Base-by-base conservation (phyloP, 2,329 filamentous ascomycete genomes). In the Capronia coronata region DNA sequence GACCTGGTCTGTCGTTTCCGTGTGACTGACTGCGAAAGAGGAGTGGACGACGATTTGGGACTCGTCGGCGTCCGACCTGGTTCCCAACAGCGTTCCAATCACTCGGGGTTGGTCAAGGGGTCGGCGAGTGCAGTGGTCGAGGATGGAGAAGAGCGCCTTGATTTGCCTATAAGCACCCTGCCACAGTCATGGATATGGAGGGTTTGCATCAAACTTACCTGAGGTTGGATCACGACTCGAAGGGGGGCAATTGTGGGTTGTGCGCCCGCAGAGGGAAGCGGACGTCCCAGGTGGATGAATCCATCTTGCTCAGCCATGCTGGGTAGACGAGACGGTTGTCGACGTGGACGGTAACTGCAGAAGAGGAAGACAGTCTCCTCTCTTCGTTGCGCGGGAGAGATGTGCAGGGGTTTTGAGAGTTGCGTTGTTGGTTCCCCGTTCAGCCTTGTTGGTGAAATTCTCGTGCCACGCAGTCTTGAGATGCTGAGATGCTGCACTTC, bases 21-120 rank as follows among this genome's bases (percentile, higher is more conserved):
- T 97, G 76, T 98, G 93, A 60, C 91, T 90, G 65, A 98, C 94
- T 61, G 93, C 93, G 69, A 98, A 98, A 75, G 88, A 91, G 66
- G 88, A 94, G 67, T 88, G 84, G 65, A 98, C 93, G 72, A 94
- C 89, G 65, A 94, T 87, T 71, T 97, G 91, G 67, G 86, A 88
- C 70, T 91, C 93, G 77, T 98, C 93, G 25, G 55, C 53, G 75
- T 98, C 93, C 67, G 86, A 93, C 61, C 93, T 86, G 60, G 84
- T 85, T 66, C 93, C 93, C 50, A 98, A 83, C 49, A 98, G 82
- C 53, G 93, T 95, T 64, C 93, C 93, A 66, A 98, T 98, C 58
- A 98, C 93, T 66, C 93, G 87, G 64, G 93, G 88, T 66, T 93
- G 89, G 71, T 95, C 88, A 59, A 84, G 83, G 64, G 94, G 89